These are phyloP conservation scores for Neoboletus magnificus DNA, from an alignment of 768 basidiomycete genomes.

Conservation along the genomic window DNA sequence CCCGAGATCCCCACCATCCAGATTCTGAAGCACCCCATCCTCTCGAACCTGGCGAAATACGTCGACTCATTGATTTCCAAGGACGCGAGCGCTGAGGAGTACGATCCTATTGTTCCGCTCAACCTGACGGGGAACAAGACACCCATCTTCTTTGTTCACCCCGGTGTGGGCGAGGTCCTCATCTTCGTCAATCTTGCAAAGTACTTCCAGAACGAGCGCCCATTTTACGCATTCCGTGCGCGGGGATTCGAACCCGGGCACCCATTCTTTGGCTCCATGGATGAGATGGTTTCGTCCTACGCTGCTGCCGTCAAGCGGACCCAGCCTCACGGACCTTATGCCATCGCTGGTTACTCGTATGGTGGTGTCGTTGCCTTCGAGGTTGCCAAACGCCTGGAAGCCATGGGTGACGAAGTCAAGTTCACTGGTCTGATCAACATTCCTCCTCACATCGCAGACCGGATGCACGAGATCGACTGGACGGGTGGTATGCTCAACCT, in stretches of 20 bases:
- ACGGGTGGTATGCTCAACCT: conserved; percentile 34
- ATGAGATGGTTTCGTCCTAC: conserved; percentile 41
- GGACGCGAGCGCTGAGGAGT: conserved; percentile 21
- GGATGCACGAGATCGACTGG: conserved; percentile 40
- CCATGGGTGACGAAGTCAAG: conserved; percentile 34
- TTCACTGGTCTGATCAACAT: conserved; percentile 43
- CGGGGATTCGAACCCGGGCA: conserved; percentile 43
- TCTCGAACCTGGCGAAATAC: conserved; percentile 32
- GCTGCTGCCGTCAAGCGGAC: conserved; percentile 32
- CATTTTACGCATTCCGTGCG: conserved; percentile 44
- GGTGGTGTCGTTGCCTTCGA: conserved; percentile 45
- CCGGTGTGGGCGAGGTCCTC: conserved; percentile 28
- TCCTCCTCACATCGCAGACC: conserved; percentile 40
- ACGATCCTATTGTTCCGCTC: conserved; percentile 41
- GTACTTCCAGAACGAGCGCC: conserved; percentile 39
- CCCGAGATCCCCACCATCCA: conserved; percentile 39
- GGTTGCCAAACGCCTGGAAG: conserved; percentile 37
- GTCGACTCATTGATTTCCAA: conserved; percentile 27
- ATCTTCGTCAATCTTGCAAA: conserved; percentile 39
- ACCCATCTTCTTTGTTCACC: conserved; percentile 43
- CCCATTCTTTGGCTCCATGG: conserved; percentile 33
- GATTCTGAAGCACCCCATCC: conserved; percentile 33
- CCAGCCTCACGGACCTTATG: conserved; percentile 39
- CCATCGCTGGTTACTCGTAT: conserved; percentile 43
- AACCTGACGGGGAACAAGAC: conserved; percentile 38